Base-by-base conservation (phyloP, 805 yeast genomes). In the Isabelozyma rhagii region DNA sequence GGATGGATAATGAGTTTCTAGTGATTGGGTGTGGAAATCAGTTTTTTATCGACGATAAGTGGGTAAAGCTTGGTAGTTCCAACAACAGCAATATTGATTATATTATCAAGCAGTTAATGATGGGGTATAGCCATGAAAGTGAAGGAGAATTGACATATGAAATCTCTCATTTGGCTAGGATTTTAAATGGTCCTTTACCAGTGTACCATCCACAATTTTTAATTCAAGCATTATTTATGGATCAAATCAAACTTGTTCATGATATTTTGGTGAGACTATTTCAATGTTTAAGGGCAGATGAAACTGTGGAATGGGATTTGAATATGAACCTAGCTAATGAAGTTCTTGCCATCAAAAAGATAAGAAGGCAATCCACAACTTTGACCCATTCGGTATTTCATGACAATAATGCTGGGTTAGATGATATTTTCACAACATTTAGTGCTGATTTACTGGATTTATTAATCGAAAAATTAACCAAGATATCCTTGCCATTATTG, bases 21-120 rank as follows among this genome's bases (percentile, higher is more conserved):
- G 92, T 88, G 1, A 82, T 89, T 49, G 97, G 94, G 3, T 77
- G 93, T 13, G 97, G 97, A 0, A 92, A 92, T 65, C 97, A 92
- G 62, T 77, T 92, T 44, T 91, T 88, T 58, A 77, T 92, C 36
- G 88, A 88, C 51, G 96, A 90, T 61, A 84, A 87, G 58, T 66
- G 77, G 72, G 63, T 74, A 9, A 58, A 60, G 44, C 49, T 73
- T 42, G 74, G 69, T 2, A 55, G 56, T 13, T 44, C 59, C 25
- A 61, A 53, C 28, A 61, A 55, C 47, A 52, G 49, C 15, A 57
- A 72, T 4, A 64, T 90, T 31, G 87, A 88, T 61, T 61, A 80
- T 15, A 82, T 83, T 41, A 72, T 83, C 9, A 53, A 67, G 39
- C 69, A 74, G 55, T 61, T 74, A 45, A 55, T 71, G 52, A 60